Evolutionary conservation across 495 filamentous ascomycete genomes (phyloP).

Genomic region (Neurospora africana): DNA sequence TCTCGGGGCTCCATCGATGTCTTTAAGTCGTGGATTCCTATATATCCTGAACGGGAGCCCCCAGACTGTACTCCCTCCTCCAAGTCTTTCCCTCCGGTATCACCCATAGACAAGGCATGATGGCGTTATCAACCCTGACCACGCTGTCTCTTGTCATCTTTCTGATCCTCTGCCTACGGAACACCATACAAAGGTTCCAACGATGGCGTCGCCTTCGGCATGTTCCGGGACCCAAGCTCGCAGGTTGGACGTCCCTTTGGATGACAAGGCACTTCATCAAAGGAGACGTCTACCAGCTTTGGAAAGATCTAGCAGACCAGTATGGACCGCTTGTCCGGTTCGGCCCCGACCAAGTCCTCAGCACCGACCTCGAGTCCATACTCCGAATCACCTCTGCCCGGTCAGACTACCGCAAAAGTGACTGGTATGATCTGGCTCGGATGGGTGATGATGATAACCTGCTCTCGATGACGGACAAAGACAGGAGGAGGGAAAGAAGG

Average conservation of each 20-base stretch:
- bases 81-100: neutral
- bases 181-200: neutral
- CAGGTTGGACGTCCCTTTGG: conserved; percentile 14
- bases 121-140: neutral
- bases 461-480: conserved; percentile 18
- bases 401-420: conserved; percentile 26
- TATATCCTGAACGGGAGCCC: neutral
- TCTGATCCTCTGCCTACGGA: neutral
- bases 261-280: conserved; percentile 5
- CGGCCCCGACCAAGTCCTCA: conserved; percentile 20
- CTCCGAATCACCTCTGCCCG: conserved; percentile 26
- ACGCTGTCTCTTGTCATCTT: neutral
- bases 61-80: neutral
- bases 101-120: neutral
- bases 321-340: conserved; percentile 19
- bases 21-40: too few species aligned
- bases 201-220: conserved; percentile 23
- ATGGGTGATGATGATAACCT: conserved; percentile 33
- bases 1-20: too few species aligned
- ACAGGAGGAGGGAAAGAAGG: conserved; percentile 18
- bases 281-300: neutral
- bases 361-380: conserved; percentile 31
- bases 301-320: conserved; percentile 3
- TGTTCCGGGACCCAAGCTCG: conserved; percentile 13
- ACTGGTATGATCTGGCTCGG: conserved; percentile 33